Percentiles rank a stretch among this genome's conserved stretches.
Evolutionary conservation across 2,329 filamentous ascomycete species (phyloP).

Genomic region (Falciphora oryzae): DNA sequence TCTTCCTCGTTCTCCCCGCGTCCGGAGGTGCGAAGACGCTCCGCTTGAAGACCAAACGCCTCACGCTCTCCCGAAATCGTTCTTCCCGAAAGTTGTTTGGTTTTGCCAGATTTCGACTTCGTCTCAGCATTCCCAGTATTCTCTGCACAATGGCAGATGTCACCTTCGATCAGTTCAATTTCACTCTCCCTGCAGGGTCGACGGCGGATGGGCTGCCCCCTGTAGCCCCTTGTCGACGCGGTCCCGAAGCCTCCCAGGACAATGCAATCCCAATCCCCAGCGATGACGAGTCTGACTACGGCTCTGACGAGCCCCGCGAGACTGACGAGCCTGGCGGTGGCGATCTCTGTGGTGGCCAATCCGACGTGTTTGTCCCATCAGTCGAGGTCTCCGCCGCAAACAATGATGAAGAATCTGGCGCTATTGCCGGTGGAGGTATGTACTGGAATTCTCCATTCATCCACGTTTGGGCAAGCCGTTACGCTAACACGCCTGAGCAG

Average conservation of each 20-base stretch:
- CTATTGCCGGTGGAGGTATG: background rate
- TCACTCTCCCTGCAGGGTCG: too few relatives aligned
- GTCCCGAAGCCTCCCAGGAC: background rate
- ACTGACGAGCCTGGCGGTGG: background rate
- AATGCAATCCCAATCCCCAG: background rate
- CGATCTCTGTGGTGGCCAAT: background rate
- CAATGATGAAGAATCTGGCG: background rate
- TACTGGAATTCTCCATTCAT: background rate
- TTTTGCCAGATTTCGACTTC: too few relatives aligned
- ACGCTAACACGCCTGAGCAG: background rate
- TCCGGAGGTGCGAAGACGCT: too few relatives aligned
- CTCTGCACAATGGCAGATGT: too few relatives aligned
- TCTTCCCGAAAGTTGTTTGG: too few relatives aligned
- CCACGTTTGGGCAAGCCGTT: background rate
- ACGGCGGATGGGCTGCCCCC: too few relatives aligned
- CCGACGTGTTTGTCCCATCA: background rate
- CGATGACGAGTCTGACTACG: background rate
- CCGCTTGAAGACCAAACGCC: too few relatives aligned
- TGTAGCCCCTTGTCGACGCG: too few relatives aligned
- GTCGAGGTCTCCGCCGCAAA: background rate
- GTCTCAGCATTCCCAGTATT: too few relatives aligned
- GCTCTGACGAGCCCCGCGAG: background rate
- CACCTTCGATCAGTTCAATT: too few relatives aligned
- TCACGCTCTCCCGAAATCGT: too few relatives aligned
- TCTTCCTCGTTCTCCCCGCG: too few relatives aligned